Conservation (phyloP, 768 basidiomycete species). For the Cystofilobasidium macerans region DNA sequence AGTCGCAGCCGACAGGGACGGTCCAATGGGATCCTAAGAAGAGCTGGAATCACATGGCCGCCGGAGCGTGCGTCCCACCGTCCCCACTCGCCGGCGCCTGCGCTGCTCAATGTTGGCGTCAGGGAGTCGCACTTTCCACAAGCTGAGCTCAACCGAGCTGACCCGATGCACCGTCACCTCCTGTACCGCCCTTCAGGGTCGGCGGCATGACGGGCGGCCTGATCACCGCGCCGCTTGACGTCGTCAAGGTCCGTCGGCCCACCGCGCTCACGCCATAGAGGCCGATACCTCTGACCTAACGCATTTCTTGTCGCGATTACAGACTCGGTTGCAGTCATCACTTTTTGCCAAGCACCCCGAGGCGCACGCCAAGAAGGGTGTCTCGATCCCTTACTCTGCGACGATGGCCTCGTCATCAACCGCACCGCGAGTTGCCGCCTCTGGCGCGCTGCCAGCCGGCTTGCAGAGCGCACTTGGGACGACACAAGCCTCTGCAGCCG, state of each 20-base stretch:
- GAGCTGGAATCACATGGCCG: slow-evolving; percentile 64
- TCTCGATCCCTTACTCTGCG: slow-evolving; percentile 23
- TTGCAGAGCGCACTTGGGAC: slow-evolving; percentile 5
- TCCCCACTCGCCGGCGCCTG: no score
- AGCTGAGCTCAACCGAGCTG: slow-evolving; percentile 2
- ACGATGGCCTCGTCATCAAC: slow-evolving; percentile 11
- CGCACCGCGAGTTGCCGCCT: background rate
- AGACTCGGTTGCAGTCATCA: slow-evolving; percentile 83
- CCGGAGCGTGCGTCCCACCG: slow-evolving; percentile 59
- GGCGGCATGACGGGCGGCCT: slow-evolving; percentile 97
- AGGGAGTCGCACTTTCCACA: no score
- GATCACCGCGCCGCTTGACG: slow-evolving; percentile 93
- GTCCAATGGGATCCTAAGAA: slow-evolving; percentile 27
- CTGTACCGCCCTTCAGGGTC: slow-evolving; percentile 46
- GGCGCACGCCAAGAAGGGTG: background rate
- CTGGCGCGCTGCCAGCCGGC: background rate
- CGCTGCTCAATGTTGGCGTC: no score
- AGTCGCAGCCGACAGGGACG: slow-evolving; percentile 11
- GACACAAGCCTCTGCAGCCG: slow-evolving; percentile 6
- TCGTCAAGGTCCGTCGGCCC: slow-evolving; percentile 54
- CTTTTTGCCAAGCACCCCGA: slow-evolving; percentile 47
- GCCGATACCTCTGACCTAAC: background rate
- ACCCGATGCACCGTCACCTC: no score
- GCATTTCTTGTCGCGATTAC: background rate
- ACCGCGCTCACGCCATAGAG: background rate